These are phyloP conservation scores for Eragrostis nindensis DNA, from an alignment of 176 grass and related monocot genomes.

Conservation along the genomic window DNA sequence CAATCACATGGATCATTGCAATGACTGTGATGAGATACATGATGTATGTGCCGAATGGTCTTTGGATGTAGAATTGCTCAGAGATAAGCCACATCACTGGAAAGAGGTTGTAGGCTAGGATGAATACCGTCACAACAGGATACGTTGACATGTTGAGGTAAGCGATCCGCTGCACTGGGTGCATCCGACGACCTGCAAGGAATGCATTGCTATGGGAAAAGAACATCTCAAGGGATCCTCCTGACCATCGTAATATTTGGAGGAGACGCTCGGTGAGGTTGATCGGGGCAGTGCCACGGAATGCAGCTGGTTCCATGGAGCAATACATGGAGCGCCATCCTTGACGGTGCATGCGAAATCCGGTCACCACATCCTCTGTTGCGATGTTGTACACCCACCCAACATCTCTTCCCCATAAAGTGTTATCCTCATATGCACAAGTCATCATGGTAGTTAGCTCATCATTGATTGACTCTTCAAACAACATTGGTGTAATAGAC, in stretches of 20 bases:
- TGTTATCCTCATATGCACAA: constrained; percentile 49
- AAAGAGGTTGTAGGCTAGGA: constrained; percentile 54
- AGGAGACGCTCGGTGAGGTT: constrained; percentile 61
- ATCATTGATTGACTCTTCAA: not conserved
- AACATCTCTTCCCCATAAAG: constrained; percentile 38
- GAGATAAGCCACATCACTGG: constrained; percentile 53
- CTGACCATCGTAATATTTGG: constrained; percentile 47
- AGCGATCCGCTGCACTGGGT: constrained; percentile 41
- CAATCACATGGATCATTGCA: constrained; percentile 43
- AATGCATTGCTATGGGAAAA: constrained; percentile 56
- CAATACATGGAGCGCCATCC: constrained; percentile 54
- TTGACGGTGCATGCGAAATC: constrained; percentile 53
- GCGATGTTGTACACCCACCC: constrained; percentile 62
- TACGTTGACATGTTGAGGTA: constrained; percentile 60
- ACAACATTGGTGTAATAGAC: constrained; percentile 2
- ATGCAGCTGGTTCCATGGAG: constrained; percentile 46
- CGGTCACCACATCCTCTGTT: constrained; percentile 57
- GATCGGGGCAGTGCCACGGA: constrained; percentile 52
- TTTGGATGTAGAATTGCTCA: constrained; percentile 50
- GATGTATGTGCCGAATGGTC: constrained; percentile 45
- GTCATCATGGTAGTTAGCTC: constrained; percentile 31
- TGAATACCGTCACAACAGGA: constrained; percentile 50
- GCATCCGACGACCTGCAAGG: constrained; percentile 33
- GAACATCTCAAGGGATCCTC: constrained; percentile 55
- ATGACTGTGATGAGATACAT: constrained; percentile 32